Evolutionary conservation across 2,329 filamentous ascomycete genomes (phyloP).

Genomic region (Penicillium sp.): DNA sequence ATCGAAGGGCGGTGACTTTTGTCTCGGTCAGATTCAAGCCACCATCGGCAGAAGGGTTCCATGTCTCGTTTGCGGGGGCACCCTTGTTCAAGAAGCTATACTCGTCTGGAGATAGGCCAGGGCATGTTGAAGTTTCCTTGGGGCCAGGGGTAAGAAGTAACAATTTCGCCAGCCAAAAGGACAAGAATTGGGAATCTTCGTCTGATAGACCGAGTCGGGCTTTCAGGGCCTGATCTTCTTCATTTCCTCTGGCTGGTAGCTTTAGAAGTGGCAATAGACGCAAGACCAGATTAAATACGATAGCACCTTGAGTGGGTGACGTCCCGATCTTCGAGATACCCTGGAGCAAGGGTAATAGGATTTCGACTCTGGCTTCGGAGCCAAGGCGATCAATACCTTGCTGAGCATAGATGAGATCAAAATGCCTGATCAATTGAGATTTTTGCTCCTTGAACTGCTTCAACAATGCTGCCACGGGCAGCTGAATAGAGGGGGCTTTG

Average conservation of each 20-base stretch:
- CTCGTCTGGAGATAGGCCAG: constrained; percentile 65
- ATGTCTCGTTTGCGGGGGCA: constrained; percentile 48
- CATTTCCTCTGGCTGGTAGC: constrained; percentile 71
- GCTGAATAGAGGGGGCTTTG: constrained; percentile 62
- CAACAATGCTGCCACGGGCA: constrained; percentile 80
- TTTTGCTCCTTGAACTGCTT: constrained; percentile 83
- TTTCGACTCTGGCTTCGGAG: constrained; percentile 62
- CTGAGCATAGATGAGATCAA: constrained; percentile 85
- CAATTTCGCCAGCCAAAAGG: constrained; percentile 72
- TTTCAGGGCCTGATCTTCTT: constrained; percentile 71
- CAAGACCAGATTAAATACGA: constrained; percentile 79
- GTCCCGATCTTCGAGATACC: constrained; percentile 63
- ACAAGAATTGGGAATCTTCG: constrained; percentile 70
- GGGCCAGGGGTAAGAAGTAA: constrained; percentile 62
- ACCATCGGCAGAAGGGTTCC: constrained; percentile 59
- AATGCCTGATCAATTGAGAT: constrained; percentile 74
- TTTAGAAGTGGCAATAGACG: constrained; percentile 66
- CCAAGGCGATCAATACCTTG: constrained; percentile 69
- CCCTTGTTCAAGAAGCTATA: constrained; percentile 69
- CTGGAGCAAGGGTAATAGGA: constrained; percentile 68
- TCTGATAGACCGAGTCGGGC: constrained; percentile 64
- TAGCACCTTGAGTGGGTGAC: constrained; percentile 56
- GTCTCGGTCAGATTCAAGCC: constrained; percentile 67
- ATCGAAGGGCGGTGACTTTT: constrained; percentile 65
- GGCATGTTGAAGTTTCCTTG: constrained; percentile 45